phyloP scores from a whole-genome alignment of 2,329 filamentous ascomycete species.

The Pestalotiopsis sp. region DNA sequence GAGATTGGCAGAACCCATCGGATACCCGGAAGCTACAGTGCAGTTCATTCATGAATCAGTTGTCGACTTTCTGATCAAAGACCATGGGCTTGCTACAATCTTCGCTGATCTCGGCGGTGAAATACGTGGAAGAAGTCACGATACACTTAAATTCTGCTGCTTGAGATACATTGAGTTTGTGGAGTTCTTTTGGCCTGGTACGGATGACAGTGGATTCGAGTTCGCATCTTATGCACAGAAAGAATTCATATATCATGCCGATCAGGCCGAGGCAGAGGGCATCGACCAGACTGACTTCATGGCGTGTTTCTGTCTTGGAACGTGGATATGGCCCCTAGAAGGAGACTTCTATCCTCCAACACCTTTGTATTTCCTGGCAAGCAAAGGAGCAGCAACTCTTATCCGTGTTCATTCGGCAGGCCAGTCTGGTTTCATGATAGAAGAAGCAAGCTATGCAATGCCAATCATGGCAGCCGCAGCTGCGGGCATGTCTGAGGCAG shows the following conservation, averaged over 20 bases:
- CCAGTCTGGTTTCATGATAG: too few relatives aligned
- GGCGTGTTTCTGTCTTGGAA: neutral
- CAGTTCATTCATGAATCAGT: slow-evolving; percentile 60
- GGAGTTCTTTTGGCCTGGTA: too few relatives aligned
- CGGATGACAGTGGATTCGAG: too few relatives aligned
- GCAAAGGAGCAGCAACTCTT: too few relatives aligned
- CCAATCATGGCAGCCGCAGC: too few relatives aligned
- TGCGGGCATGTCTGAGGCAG: too few relatives aligned
- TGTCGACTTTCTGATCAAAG: slow-evolving; percentile 47
- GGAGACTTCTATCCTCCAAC: too few relatives aligned
- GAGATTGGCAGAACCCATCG: slow-evolving; percentile 48
- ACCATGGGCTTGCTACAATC: slow-evolving; percentile 29
- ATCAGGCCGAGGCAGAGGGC: slow-evolving; percentile 14
- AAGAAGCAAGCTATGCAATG: too few relatives aligned
- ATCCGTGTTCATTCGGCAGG: too few relatives aligned
- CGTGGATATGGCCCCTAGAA: slow-evolving; percentile 11
- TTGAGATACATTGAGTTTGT: slow-evolving; percentile 1
- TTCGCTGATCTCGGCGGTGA: slow-evolving; percentile 35
- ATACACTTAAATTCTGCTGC: slow-evolving; percentile 43
- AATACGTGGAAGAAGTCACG: slow-evolving; percentile 38
- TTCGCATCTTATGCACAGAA: slow-evolving; percentile 17
- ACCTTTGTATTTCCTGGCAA: too few relatives aligned
- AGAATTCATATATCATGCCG: slow-evolving; percentile 17
- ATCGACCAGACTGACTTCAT: slow-evolving; percentile 16
- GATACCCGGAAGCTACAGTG: slow-evolving; percentile 28